Evolutionary conservation across 176 grass and related monocot genomes (phyloP), one percentile per base, ranked within the genome.

Genomic region (Phragmites australis): DNA sequence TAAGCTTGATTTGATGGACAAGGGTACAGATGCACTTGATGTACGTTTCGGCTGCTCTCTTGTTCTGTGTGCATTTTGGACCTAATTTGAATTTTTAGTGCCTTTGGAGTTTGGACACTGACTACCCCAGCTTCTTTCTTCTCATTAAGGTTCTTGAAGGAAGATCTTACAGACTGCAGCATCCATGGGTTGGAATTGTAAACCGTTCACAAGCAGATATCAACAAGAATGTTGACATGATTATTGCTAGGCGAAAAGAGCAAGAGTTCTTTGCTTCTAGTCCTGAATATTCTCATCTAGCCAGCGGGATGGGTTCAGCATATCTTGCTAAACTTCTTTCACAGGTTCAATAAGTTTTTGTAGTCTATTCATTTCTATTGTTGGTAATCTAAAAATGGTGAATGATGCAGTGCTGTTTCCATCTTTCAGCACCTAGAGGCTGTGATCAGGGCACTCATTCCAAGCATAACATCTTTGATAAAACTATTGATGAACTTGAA

Each of bases 151-250:
- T 97, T 78, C 90, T 97, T 49, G 93, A 97, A 92, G 93, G 93
- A 81, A 90, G 88, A 88, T 5, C 93, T 29, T 97, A 97, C 52
- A 92, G 76, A 74, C 76, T 97, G 45, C 88, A 97, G 78, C 93
- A 97, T 18, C 90, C 93, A 55, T 97, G 93, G 93, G 90, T 97
- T 68, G 93, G 93, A 62, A 97, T 97, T 74, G 93, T 97, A 41
- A 97, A 97, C 72, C 93, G 93, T 74, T 97, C 93, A 25, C 93
- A 97, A 87, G 85, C 90, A 74, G 93, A 97, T 81, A 97, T 97
- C 54, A 97, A 97, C 64, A 92, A 40, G 81, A 97, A 97, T 65
- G 79, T 88, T 25, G 90, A 93, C 52, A 97, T 97, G 93, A 90
- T 93, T 75, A 49, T 93, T 74, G 88, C 93, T 56, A 90, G 93